phyloP scores from a whole-genome alignment of 192 early-diverging fungal genomes.

The Tieghemiomyces parasiticus region DNA sequence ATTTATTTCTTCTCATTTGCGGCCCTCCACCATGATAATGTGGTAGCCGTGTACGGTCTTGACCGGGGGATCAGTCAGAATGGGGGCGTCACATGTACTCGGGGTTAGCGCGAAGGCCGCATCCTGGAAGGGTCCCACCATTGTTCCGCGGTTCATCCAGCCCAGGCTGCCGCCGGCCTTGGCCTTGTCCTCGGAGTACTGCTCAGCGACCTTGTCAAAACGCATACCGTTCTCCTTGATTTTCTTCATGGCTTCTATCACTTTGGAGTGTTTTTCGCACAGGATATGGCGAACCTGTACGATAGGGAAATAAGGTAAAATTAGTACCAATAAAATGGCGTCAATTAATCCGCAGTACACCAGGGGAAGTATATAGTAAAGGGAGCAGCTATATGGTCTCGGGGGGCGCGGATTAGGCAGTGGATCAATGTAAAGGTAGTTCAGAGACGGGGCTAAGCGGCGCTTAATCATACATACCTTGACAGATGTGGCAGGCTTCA shows the following conservation, averaged over 20 bases:
- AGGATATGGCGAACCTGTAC: constrained; percentile 58
- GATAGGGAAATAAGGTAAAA: constrained; percentile 10
- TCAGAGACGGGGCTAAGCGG: too few species aligned
- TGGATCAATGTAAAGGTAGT: too few species aligned
- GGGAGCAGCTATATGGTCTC: too few species aligned
- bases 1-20: constrained; percentile 21
- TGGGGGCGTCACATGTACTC: constrained; percentile 43
- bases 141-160: constrained; percentile 55
- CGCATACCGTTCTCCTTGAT: constrained; percentile 33
- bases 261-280: constrained; percentile 68
- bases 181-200: constrained; percentile 74
- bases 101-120: constrained; percentile 60
- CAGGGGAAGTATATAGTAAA: too few species aligned
- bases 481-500: constrained; percentile 48
- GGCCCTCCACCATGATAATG: constrained; percentile 69
- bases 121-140: constrained; percentile 65
- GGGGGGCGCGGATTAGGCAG: too few species aligned
- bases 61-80: constrained; percentile 56
- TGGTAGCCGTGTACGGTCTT: constrained; percentile 68
- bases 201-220: constrained; percentile 55
- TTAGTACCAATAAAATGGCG: too few species aligned
- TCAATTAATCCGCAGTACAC: too few species aligned
- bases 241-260: constrained; percentile 48
- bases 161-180: constrained; percentile 65
- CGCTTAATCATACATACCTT: too few species aligned